Base-by-base conservation (phyloP, 148 eudicot species). In the Hydrangea macrophylla region DNA sequence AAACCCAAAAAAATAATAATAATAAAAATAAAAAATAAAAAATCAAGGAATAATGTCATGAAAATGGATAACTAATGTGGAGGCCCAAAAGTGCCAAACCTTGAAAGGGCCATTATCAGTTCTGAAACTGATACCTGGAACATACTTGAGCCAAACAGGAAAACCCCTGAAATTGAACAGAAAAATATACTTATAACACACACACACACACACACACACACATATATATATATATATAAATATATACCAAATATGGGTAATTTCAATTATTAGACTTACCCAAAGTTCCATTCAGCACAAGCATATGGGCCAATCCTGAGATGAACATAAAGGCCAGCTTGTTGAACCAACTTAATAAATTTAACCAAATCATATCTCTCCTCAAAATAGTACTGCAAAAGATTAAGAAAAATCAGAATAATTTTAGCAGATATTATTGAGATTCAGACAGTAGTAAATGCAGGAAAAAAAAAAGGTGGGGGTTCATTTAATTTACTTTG, bases 251-350 rank as follows among this genome's bases (percentile, higher is more conserved):
- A 48, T 48, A 48, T 18, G 39, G 39, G 39, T 3, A 3, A 35
- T 48, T 48, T 5, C 3, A 44, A 15, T 12, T 13, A 44, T n/a
- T 15, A 48, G n/a, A 48, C 22, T 48, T 84, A 91, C 97, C 97
- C 97, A 80, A 91, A 91, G 67, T 91, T 91, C 97, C 97, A 91
- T 75, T 91, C 97, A 67, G 95, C 97, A 85, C 95, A 91, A 76
- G 84, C 90, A 86, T 91, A 91, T 44, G 97, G 97, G 18, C 95
- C 97, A 81, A 91, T 76, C 80, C 97, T 86, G 67, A 91, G 89
- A 82, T 88, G 87, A 79, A 79, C 92, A 83, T 84, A 84, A 5
- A 91, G 85, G 39, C 97, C 97, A 70, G 95, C 92, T 80, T 85
- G 76, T 63, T 88, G 76, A 76, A 80, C 83, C 72, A 83, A 77